Percentiles rank a stretch among this genome's conserved stretches.
These are phyloP conservation scores for Primulina tabacum DNA, from an alignment of 257 asterid species.

Conservation along the genomic window DNA sequence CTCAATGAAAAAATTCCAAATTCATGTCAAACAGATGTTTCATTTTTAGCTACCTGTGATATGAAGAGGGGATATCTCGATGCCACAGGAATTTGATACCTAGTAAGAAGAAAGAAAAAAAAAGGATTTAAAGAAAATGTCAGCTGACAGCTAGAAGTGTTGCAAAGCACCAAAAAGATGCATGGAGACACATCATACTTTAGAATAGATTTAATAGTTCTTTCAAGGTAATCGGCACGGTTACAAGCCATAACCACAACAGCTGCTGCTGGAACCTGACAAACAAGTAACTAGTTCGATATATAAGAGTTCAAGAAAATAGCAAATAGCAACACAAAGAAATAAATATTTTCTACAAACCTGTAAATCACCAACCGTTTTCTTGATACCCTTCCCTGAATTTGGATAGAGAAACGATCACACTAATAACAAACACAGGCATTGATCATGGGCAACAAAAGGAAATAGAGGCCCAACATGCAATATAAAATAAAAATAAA, in stretches of 20 bases:
- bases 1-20: constrained; percentile 21
- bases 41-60: constrained; percentile 65
- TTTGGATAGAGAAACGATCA: constrained; percentile 31
- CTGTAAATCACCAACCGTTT: constrained; percentile 66
- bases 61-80: constrained; percentile 86
- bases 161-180: neutral
- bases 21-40: constrained; percentile 13
- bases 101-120: constrained; percentile 27
- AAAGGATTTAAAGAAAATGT: constrained; percentile 5
- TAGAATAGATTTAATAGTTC: constrained; percentile 77
- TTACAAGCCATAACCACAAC: constrained; percentile 97
- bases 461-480: constrained; percentile 12
- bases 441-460: constrained; percentile 18
- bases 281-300: constrained; percentile 33
- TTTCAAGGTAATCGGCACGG: constrained; percentile 96
- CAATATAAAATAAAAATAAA: neutral
- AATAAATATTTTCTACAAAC: constrained; percentile 40
- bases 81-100: constrained; percentile 79
- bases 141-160: constrained; percentile 29
- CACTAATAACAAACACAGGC: constrained; percentile 19
- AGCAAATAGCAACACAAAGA: constrained; percentile 12
- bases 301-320: constrained; percentile 12
- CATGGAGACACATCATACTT: constrained; percentile 47
- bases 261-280: constrained; percentile 90
- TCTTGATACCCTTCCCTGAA: constrained; percentile 77